Evolutionary conservation across 2,329 filamentous ascomycete genomes (phyloP).

Genomic region (Waltergamsia citrina): DNA sequence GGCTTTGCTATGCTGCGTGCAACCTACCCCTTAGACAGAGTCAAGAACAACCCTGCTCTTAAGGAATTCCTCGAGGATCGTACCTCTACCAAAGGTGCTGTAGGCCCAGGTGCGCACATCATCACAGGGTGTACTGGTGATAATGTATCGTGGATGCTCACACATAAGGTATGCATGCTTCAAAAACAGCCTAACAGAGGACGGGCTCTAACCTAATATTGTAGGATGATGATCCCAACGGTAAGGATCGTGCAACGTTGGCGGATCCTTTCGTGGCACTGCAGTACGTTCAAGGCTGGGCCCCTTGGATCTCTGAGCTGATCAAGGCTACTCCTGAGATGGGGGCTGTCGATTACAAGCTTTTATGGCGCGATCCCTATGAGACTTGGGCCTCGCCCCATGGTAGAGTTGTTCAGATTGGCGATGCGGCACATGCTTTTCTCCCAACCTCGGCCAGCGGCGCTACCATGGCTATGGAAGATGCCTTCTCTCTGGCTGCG

Average conservation of each 20-base stretch:
- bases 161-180: constrained; percentile 1
- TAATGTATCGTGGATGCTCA: constrained; percentile 29
- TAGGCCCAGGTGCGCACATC: not conserved
- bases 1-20: constrained; percentile 1
- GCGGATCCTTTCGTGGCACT: constrained; percentile 40
- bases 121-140: constrained; percentile 27
- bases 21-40: constrained; percentile 27
- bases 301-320: constrained; percentile 18
- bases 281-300: constrained; percentile 41
- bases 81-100: not conserved
- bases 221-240: constrained; percentile 44
- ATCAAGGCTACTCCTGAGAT: not conserved
- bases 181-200: constrained; percentile 20
- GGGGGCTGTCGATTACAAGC: constrained; percentile 34
- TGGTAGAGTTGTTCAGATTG: constrained; percentile 10
- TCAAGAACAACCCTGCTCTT: constrained; percentile 21
- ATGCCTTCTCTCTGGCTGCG: constrained; percentile 9
- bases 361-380: constrained; percentile 38
- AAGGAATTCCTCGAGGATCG: constrained; percentile 18
- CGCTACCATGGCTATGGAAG: constrained; percentile 11
- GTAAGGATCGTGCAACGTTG: constrained; percentile 46
- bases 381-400: constrained; percentile 28
- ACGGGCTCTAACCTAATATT: constrained; percentile 52
- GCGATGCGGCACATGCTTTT: constrained; percentile 11
- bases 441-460: constrained; percentile 10